Evolutionary conservation across 192 early-diverging fungal species (phyloP).

Genomic region (Mortierella claussenii): DNA sequence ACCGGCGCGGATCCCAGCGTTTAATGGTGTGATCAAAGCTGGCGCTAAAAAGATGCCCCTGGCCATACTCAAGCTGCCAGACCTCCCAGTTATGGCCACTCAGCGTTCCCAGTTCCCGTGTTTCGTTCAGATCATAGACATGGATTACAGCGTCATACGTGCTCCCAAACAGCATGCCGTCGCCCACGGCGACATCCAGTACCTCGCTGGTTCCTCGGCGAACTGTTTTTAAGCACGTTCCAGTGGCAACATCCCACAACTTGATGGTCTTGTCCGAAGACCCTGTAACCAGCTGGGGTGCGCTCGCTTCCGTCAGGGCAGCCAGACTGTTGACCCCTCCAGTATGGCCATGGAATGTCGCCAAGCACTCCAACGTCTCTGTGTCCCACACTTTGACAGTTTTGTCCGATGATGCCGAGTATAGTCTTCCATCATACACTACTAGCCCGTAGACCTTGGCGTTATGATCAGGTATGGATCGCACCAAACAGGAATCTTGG

Average conservation of each 20-base stretch:
- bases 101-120: slow-evolving; percentile 50
- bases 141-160: slow-evolving; percentile 68
- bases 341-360: slow-evolving; percentile 62
- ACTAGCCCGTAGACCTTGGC: slow-evolving; percentile 66
- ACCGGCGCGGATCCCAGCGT: slow-evolving; percentile 57
- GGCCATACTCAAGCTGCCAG: slow-evolving; percentile 65
- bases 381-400: slow-evolving; percentile 67
- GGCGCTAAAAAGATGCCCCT: slow-evolving; percentile 58
- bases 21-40: slow-evolving; percentile 64
- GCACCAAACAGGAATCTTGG: slow-evolving; percentile 29
- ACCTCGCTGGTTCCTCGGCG: slow-evolving; percentile 59
- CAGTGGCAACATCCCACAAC: slow-evolving; percentile 65
- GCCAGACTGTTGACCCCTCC: slow-evolving; percentile 66
- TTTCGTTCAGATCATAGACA: slow-evolving; percentile 56
- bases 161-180: slow-evolving; percentile 64
- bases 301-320: slow-evolving; percentile 45
- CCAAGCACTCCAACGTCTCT: slow-evolving; percentile 55
- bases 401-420: slow-evolving; percentile 63
- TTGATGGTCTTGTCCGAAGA: slow-evolving; percentile 49
- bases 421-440: slow-evolving; percentile 55
- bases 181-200: slow-evolving; percentile 60
- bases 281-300: slow-evolving; percentile 32
- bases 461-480: slow-evolving; percentile 56
- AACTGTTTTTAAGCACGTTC: slow-evolving; percentile 57
- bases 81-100: slow-evolving; percentile 73